Conservation (phyloP, 2,329 filamentous ascomycete species). For the Parafenestella ontariensis region DNA sequence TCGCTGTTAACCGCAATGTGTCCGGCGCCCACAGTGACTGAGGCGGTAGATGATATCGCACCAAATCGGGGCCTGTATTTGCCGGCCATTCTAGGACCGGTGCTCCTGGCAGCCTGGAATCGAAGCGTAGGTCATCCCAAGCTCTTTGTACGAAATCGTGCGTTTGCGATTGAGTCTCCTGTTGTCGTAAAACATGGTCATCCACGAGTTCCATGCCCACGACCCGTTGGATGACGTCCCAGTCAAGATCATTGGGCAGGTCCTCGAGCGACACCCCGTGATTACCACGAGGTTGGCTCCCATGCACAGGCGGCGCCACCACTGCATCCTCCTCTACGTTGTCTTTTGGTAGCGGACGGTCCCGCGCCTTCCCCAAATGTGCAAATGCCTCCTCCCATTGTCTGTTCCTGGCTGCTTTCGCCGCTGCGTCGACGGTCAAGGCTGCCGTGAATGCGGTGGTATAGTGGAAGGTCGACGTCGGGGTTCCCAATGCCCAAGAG, state of each 20-base stretch:
- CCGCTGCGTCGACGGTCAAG: slow-evolving; percentile 66
- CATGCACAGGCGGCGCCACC: neutral
- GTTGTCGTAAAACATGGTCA: slow-evolving; percentile 21
- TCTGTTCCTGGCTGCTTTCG: slow-evolving; percentile 62
- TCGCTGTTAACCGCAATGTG: slow-evolving; percentile 36
- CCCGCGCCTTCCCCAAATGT: slow-evolving; percentile 12
- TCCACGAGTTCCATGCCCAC: slow-evolving; percentile 37
- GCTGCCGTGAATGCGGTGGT: slow-evolving; percentile 72
- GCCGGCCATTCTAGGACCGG: slow-evolving; percentile 45
- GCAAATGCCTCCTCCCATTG: slow-evolving; percentile 69
- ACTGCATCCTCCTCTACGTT: neutral
- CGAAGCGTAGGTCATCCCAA: slow-evolving; percentile 39
- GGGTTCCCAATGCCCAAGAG: slow-evolving; percentile 61
- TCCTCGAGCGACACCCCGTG: slow-evolving; percentile 16
- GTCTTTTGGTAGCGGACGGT: neutral
- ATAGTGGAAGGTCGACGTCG: slow-evolving; percentile 69
- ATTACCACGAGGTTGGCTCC: neutral
- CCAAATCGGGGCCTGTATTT: slow-evolving; percentile 49
- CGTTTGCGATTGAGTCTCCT: slow-evolving; percentile 19
- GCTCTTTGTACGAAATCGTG: slow-evolving; percentile 20
- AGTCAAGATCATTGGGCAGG: slow-evolving; percentile 28
- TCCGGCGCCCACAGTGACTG: slow-evolving; percentile 55
- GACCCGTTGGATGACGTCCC: slow-evolving; percentile 21
- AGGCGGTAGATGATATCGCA: slow-evolving; percentile 48
- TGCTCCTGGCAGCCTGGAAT: slow-evolving; percentile 35